Evolutionary conservation across 495 filamentous ascomycete genomes (phyloP).

Genomic region (Talaromyces borbonicus): DNA sequence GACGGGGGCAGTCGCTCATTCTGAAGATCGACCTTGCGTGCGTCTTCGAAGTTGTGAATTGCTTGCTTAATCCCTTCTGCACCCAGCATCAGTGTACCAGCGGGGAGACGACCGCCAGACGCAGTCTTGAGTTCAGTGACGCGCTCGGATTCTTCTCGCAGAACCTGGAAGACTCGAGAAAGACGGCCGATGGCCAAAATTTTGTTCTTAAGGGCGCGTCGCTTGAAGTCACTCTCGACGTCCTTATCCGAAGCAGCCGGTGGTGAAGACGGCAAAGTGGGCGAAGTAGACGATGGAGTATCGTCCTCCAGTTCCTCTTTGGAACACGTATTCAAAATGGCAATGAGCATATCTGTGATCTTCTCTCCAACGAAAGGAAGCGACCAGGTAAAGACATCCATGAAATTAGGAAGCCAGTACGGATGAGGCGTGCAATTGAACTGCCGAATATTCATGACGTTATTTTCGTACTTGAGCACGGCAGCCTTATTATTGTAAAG

Average conservation of each 20-base stretch:
- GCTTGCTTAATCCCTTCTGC: slow-evolving; percentile 98
- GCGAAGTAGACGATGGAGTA: slow-evolving; percentile 50
- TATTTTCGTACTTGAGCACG: slow-evolving; percentile 98
- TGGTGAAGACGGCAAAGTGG: slow-evolving; percentile 60
- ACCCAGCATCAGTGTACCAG: slow-evolving; percentile 94
- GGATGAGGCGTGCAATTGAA: slow-evolving; percentile 99
- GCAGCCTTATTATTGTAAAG: slow-evolving; percentile 99
- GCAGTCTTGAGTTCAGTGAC: slow-evolving; percentile 97
- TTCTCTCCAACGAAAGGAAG: slow-evolving; percentile 98
- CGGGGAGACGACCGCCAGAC: slow-evolving; percentile 82
- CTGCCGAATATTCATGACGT: slow-evolving; percentile 99
- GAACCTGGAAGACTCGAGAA: slow-evolving; percentile 95
- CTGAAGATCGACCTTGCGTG: slow-evolving; percentile 93
- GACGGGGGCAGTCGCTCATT: slow-evolving; percentile 89
- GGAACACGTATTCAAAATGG: slow-evolving; percentile 94
- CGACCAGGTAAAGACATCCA: slow-evolving; percentile 99
- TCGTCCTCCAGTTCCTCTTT: slow-evolving; percentile 92
- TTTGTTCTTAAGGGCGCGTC: slow-evolving; percentile 97
- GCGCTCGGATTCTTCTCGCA: slow-evolving; percentile 93
- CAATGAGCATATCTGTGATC: slow-evolving; percentile 99
- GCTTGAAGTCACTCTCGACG: slow-evolving; percentile 72
- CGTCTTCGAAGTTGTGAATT: slow-evolving; percentile 95
- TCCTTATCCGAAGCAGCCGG: slow-evolving; percentile 63
- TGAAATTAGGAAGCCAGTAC: slow-evolving; percentile 99
- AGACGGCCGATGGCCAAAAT: slow-evolving; percentile 94